Conservation (phyloP, 352 stramenopile species). For the Globisporangium irregulare region DNA sequence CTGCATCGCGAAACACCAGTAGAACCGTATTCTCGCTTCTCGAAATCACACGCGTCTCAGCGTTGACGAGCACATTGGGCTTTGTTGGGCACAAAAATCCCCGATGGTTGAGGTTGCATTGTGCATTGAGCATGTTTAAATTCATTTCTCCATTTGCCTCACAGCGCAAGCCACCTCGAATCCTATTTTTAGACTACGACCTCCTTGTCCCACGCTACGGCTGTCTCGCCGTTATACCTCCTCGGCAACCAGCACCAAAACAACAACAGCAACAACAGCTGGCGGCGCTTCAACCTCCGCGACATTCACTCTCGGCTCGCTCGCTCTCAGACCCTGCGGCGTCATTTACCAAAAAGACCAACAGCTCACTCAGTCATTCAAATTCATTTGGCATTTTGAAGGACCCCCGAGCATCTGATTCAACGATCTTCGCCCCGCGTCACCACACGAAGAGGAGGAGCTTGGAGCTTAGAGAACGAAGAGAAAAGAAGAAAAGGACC, state of each 20-base stretch:
- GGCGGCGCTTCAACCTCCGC: not conserved
- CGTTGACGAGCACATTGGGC: too few relatives aligned
- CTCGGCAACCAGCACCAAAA: not conserved
- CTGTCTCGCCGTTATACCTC: not conserved
- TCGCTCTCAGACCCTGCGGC: not conserved
- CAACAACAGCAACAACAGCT: not conserved
- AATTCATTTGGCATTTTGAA: not conserved
- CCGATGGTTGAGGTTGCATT: too few relatives aligned
- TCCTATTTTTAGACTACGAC: not conserved
- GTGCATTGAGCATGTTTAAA: not conserved
- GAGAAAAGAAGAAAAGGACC: not conserved
- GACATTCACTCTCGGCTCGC: slow-evolving; percentile 1
- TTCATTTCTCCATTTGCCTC: not conserved
- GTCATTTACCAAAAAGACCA: not conserved
- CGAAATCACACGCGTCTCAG: not conserved
- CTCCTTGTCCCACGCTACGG: not conserved
- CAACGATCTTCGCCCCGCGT: slow-evolving; percentile 1
- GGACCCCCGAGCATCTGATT: not conserved
- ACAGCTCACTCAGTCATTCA: not conserved
- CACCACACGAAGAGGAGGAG: not conserved
- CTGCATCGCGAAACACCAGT: not conserved
- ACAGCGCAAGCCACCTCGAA: not conserved
- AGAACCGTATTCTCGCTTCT: not conserved
- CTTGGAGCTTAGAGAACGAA: not conserved
- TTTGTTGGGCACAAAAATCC: too few relatives aligned